phyloP scores from a whole-genome alignment of 78 protist species.

The Dictyostelium brefeldianum region DNA sequence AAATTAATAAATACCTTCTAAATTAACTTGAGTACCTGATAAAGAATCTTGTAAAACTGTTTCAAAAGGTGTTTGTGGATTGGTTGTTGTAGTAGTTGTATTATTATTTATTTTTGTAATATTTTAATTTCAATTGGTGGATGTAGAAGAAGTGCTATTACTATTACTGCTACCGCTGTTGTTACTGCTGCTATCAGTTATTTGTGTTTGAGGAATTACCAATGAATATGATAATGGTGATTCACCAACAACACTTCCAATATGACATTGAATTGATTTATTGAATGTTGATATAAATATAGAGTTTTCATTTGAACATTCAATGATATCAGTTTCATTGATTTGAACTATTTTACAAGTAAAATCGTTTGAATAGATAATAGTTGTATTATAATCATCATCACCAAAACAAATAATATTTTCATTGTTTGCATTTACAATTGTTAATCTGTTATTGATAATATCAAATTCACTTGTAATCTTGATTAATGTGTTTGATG shows the following conservation, averaged over 20 bases:
- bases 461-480: neutral
- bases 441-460: neutral
- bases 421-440: neutral
- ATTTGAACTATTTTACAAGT: neutral
- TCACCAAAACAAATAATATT: neutral
- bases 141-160: neutral
- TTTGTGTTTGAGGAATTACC: neutral
- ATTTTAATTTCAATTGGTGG: too few species aligned
- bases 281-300: neutral
- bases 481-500: neutral
- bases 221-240: neutral
- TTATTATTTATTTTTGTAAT: too few species aligned
- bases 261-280: neutral
- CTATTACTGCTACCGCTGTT: neutral
- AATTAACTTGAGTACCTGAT: neutral
- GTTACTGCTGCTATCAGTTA: too few species aligned
- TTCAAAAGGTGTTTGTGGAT: too few species aligned
- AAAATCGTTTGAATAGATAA: neutral
- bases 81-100: neutral
- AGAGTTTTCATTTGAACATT: neutral
- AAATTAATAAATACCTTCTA: constrained; percentile 10
- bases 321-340: neutral
- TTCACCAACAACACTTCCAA: too few species aligned
- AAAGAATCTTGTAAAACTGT: neutral
- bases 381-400: neutral